These are phyloP conservation scores for Fragilaria crotonensis DNA, from an alignment of 108 stramenopile genomes.

Conservation along the genomic window DNA sequence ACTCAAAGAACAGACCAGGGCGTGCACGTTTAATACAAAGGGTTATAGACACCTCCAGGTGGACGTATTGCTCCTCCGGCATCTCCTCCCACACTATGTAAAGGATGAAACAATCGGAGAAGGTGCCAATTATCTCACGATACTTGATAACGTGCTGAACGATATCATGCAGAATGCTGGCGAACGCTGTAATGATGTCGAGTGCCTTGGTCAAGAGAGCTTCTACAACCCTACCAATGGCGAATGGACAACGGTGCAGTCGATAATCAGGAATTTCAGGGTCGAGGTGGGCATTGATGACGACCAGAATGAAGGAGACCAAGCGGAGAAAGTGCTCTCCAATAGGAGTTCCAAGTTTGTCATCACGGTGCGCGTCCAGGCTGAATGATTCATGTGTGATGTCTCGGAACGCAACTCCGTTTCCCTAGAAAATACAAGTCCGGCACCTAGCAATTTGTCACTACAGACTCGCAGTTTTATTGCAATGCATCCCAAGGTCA, in stretches of 20 bases:
- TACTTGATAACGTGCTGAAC: conserved; percentile 35
- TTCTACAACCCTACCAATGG: conserved; percentile 25
- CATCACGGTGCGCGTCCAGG: no score
- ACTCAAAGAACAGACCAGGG: conserved; percentile 51
- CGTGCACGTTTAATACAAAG: conserved; percentile 37
- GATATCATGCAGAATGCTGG: conserved; percentile 42
- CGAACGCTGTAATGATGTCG: conserved; percentile 37
- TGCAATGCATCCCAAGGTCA: no score
- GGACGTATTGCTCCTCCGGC: conserved; percentile 63
- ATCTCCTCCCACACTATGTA: conserved; percentile 69
- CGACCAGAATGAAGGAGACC: not conserved
- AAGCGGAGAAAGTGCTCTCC: not conserved
- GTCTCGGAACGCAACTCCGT: no score
- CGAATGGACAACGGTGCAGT: not conserved
- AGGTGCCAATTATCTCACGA: conserved; percentile 31
- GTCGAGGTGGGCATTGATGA: not conserved
- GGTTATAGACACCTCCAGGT: conserved; percentile 72
- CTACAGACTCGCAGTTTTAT: no score
- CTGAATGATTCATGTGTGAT: no score
- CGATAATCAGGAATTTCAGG: conserved; percentile 3
- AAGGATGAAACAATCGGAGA: conserved; percentile 52
- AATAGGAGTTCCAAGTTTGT: no score
- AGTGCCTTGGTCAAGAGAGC: conserved; percentile 29
- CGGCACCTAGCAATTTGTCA: no score
- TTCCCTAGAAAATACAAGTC: no score